Evolutionary conservation across 352 stramenopile species (phyloP).

Genomic region (Globisporangium acanthophoron): DNA sequence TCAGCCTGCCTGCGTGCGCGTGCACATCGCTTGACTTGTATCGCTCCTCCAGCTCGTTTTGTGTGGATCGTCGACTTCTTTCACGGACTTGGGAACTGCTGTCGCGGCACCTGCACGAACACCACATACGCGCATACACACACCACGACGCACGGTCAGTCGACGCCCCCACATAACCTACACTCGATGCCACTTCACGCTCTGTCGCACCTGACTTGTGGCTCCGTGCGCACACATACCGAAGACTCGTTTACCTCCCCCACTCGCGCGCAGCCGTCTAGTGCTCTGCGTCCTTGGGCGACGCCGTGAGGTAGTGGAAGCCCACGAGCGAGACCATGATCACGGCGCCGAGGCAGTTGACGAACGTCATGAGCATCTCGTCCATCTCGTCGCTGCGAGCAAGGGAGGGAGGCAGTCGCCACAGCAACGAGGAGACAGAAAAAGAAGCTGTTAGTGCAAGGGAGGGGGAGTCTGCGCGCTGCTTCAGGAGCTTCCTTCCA

Average conservation of each 20-base stretch:
- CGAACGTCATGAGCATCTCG: constrained; percentile 81
- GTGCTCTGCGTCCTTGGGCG: constrained; percentile 73
- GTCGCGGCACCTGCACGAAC: no score
- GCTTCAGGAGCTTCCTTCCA: background rate
- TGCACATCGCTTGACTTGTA: background rate
- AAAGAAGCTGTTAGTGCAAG: background rate
- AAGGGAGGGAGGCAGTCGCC: background rate
- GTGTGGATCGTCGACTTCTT: no score
- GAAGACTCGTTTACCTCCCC: background rate
- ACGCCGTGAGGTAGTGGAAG: constrained; percentile 86
- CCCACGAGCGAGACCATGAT: constrained; percentile 87
- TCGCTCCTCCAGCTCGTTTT: background rate
- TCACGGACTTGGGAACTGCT: no score
- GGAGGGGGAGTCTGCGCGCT: background rate
- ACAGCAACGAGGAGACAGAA: no score
- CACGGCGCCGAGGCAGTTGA: constrained; percentile 81
- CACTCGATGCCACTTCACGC: background rate
- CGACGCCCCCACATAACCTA: no score
- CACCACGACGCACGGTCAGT: no score
- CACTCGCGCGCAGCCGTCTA: constrained; percentile 19
- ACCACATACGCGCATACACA: no score
- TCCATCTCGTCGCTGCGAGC: constrained; percentile 81
- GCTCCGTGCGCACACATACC: background rate
- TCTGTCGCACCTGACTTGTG: background rate
- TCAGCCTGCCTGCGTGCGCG: background rate